A percentile compares a stretch with the other conserved stretches of the same genome.
Conservation (phyloP, 208 protist species). For the Plasmodiophora brassicae region DNA sequence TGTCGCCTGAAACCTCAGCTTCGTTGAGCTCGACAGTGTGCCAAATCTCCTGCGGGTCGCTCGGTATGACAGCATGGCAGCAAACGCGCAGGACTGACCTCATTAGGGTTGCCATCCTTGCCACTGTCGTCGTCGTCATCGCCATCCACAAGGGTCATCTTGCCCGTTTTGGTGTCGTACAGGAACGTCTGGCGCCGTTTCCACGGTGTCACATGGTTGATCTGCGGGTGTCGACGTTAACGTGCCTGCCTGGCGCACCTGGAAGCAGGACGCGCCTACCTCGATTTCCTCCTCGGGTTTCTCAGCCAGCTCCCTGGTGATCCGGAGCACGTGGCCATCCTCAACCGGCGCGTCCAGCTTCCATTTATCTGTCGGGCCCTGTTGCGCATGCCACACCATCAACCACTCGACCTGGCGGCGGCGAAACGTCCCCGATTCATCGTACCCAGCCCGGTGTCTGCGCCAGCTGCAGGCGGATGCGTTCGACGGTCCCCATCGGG, state of each 20-base stretch:
- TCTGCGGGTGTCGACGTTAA: neutral
- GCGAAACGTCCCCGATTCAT: too few species aligned
- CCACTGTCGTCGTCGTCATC: constrained; percentile 1
- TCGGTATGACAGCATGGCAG: too few species aligned
- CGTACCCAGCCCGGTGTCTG: neutral
- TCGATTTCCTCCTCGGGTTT: neutral
- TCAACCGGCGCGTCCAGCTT: constrained; percentile 2
- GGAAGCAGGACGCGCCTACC: neutral
- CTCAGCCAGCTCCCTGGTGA: neutral
- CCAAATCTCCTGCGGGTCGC: too few species aligned
- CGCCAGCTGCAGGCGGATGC: constrained; percentile 1
- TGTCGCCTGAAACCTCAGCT: too few species aligned
- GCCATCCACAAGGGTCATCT: neutral
- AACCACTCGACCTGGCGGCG: too few species aligned
- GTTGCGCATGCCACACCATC: too few species aligned
- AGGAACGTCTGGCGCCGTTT: neutral
- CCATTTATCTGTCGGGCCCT: neutral
- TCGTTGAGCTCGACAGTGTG: too few species aligned
- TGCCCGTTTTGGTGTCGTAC: neutral
- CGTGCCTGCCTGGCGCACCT: neutral
- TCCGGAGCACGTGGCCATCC: neutral
- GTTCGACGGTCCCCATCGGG: neutral
- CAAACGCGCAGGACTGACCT: too few species aligned
- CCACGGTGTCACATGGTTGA: neutral
- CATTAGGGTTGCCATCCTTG: too few species aligned